Evolutionary conservation across 2,329 filamentous ascomycete genomes (phyloP).

Genomic region (Metarhizium humberi): DNA sequence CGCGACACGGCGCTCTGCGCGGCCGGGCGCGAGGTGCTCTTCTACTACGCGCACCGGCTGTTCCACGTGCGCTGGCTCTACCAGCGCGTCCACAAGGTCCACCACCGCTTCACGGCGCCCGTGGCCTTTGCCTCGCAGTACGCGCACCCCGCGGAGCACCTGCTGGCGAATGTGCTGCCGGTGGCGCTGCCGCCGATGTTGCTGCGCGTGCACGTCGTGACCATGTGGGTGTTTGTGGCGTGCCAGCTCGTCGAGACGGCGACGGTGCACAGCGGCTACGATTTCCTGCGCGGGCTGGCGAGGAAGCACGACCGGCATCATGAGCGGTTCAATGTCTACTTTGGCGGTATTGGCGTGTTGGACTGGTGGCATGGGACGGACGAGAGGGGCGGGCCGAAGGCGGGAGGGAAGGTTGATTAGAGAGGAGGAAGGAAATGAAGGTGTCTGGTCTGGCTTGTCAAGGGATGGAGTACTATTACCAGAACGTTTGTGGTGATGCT

Average conservation of each 20-base stretch:
- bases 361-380: slow-evolving; percentile 47
- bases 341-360: slow-evolving; percentile 40
- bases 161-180: slow-evolving; percentile 43
- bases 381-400: slow-evolving; percentile 10
- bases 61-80: slow-evolving; percentile 41
- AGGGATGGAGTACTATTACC: no score
- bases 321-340: slow-evolving; percentile 45
- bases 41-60: slow-evolving; percentile 47
- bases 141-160: slow-evolving; percentile 46
- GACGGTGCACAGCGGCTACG: slow-evolving; percentile 48
- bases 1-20: slow-evolving; percentile 32
- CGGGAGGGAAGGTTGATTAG: background rate
- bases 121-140: slow-evolving; percentile 47
- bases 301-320: slow-evolving; percentile 48
- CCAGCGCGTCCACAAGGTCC: slow-evolving; percentile 41
- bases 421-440: background rate
- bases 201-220: slow-evolving; percentile 39
- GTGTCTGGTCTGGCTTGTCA: background rate
- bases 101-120: slow-evolving; percentile 47
- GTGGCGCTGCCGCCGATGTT: slow-evolving; percentile 39
- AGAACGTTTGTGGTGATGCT: no score
- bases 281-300: slow-evolving; percentile 38
- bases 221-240: slow-evolving; percentile 39
- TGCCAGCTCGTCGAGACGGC: slow-evolving; percentile 41
- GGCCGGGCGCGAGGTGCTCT: slow-evolving; percentile 37